phyloP scores from a whole-genome alignment of 257 asterid species.

The Lantana camara region DNA sequence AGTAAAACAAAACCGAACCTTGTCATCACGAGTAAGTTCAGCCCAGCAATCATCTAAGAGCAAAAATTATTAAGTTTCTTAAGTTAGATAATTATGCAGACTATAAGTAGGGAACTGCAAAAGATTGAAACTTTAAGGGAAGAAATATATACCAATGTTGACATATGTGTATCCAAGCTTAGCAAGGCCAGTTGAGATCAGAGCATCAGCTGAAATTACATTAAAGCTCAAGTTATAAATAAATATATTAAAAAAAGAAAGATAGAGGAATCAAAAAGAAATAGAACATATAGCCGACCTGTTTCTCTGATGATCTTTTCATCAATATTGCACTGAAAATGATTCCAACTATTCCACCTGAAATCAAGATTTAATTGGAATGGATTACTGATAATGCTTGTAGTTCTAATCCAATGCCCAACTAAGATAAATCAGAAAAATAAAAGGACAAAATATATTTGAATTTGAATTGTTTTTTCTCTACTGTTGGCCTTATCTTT shows the following conservation, averaged over 20 bases:
- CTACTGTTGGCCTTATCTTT: neutral
- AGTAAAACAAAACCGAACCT: conserved; percentile 40
- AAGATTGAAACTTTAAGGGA: neutral
- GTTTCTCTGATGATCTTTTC: conserved; percentile 74
- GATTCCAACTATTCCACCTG: conserved; percentile 99
- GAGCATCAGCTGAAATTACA: conserved; percentile 75
- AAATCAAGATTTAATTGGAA: neutral
- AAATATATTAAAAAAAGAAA: conserved; percentile 3
- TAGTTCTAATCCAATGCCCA: neutral
- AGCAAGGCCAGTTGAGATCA: conserved; percentile 87
- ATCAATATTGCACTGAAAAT: conserved; percentile 66
- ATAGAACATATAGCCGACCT: conserved; percentile 36
- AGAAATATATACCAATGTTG: conserved; percentile 64
- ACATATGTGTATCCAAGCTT: conserved; percentile 81
- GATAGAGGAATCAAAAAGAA: neutral
- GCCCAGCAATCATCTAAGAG: conserved; percentile 92
- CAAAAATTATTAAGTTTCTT: conserved; percentile 9
- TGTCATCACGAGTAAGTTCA: conserved; percentile 54
- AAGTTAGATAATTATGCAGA: conserved; percentile 15
- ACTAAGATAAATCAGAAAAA: neutral
- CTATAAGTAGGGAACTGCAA: neutral
- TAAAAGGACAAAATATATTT: neutral
- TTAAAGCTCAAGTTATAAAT: neutral
- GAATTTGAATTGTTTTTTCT: too few relatives aligned
- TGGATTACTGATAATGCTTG: neutral